These are phyloP conservation scores for Scutellaria minor DNA, from an alignment of 257 asterid genomes.

Conservation along the genomic window DNA sequence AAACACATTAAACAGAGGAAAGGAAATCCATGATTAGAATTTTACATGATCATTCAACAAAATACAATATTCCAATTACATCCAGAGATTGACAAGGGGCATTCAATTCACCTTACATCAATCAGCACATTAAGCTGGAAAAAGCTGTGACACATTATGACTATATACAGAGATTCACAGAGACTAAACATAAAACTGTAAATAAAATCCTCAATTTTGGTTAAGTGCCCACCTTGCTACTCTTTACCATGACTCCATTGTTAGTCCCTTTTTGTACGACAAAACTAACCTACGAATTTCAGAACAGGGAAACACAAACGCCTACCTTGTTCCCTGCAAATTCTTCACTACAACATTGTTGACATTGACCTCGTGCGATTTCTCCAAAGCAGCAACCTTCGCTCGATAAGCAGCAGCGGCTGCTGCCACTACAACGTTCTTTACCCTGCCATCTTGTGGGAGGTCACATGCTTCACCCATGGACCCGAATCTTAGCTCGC, in stretches of 20 bases:
- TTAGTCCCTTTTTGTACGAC: conserved; percentile 34
- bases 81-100: background rate
- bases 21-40: background rate
- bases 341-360: conserved; percentile 33
- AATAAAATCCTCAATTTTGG: conserved; percentile 41
- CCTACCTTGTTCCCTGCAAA: conserved; percentile 24
- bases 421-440: conserved; percentile 37
- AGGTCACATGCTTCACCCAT: conserved; percentile 45
- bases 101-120: conserved; percentile 16
- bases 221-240: conserved; percentile 20
- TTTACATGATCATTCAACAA: conserved; percentile 31
- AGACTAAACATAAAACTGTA: conserved; percentile 33
- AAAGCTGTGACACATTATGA: conserved; percentile 40
- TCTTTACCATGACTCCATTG: conserved; percentile 32
- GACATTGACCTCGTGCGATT: conserved; percentile 28
- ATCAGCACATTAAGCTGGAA: conserved; percentile 32
- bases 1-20: background rate
- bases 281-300: conserved; percentile 36
- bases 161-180: conserved; percentile 60
- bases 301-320: background rate
- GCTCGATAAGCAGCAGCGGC: conserved; percentile 45
- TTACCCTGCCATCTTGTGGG: conserved; percentile 43
- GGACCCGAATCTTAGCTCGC: conserved; percentile 44
- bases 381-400: conserved; percentile 46
- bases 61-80: conserved; percentile 29